Evolutionary conservation across 768 basidiomycete genomes (phyloP).

Genomic region (Polyporus arcularius): DNA sequence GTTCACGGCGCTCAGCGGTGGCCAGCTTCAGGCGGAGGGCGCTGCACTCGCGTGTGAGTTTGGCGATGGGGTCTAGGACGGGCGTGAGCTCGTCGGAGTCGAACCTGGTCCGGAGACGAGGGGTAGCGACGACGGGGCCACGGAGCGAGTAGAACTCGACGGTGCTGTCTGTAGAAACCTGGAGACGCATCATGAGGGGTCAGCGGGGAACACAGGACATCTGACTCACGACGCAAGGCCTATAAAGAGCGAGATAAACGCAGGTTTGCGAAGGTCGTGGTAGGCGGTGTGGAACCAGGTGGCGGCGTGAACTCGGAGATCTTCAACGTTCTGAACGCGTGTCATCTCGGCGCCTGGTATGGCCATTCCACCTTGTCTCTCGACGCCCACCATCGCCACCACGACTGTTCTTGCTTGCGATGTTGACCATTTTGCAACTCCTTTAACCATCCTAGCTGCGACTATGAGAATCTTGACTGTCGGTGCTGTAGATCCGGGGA

Average conservation of each 20-base stretch:
- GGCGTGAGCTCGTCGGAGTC: slow-evolving; percentile 33
- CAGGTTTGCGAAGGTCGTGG: slow-evolving; percentile 16
- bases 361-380: neutral
- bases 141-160: slow-evolving; percentile 60
- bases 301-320: slow-evolving; percentile 16
- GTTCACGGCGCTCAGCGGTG: slow-evolving; percentile 40
- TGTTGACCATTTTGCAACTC: too few species aligned
- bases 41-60: slow-evolving; percentile 42
- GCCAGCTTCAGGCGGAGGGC: slow-evolving; percentile 45
- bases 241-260: slow-evolving; percentile 7
- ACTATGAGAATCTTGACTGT: too few species aligned
- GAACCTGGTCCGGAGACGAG: slow-evolving; percentile 25
- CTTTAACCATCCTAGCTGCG: too few species aligned
- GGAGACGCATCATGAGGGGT: slow-evolving; percentile 35
- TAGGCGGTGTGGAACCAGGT: slow-evolving; percentile 3
- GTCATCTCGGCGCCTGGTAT: neutral
- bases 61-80: slow-evolving; percentile 42
- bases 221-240: slow-evolving; percentile 7
- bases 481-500: too few species aligned
- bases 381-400: neutral
- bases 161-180: slow-evolving; percentile 52
- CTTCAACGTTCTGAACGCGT: neutral
- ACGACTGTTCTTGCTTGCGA: too few species aligned
- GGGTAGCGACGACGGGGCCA: slow-evolving; percentile 26
- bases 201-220: slow-evolving; percentile 3